Base-by-base conservation (phyloP, 2,329 filamentous ascomycete species). In the Xylaria sp. region DNA sequence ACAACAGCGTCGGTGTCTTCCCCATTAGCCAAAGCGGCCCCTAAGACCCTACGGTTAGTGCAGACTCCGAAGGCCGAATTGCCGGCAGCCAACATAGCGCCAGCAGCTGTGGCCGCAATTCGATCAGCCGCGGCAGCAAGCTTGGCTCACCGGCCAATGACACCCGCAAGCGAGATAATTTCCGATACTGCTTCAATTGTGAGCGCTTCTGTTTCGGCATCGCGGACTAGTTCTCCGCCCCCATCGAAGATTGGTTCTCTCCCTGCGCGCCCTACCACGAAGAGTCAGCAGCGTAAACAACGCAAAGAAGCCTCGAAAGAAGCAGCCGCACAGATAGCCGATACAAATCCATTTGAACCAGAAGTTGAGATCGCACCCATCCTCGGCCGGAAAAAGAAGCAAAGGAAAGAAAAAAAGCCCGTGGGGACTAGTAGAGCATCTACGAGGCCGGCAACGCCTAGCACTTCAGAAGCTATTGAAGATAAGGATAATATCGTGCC, bases 381-480 rank as follows among this genome's bases (percentile, higher is more conserved):
- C 40, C 74, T 92, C 49, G 90, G 90, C 33, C 86, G 91, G 54
- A 93, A 93, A 81, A 94, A 92, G 81, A 95, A 94, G 78, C 86
- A 91, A 73, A 93, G 91, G 81, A 94, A 92, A 77, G 87, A 90
- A 69, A 88, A 86, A 69, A 73, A 70, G 68, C 62, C 71, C 1
- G 77, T 76, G 69, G 72, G 68, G 31, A 52, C 66, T 19, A 72
- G 67, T 46, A 64, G 67, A 25, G 55, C 63, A 35, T 64, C 67
- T 25, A 74, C 67, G 31, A 67, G 72, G 19, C 73, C 73, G 7
- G 72, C 66, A 67, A 77, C 70, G 4, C 73, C 73, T 27, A 65
- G 52, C 62, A 64, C 64, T 51, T 75, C 74, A 54, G 68, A 73
- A 47, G 47, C 65, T 3, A 70, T 65, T 17, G 66, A 71, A 56